Evolutionary conservation across 805 yeast species (phyloP), one percentile per base, ranked within the genome.

Genomic region (Kurtzmaniella cleridarum): DNA sequence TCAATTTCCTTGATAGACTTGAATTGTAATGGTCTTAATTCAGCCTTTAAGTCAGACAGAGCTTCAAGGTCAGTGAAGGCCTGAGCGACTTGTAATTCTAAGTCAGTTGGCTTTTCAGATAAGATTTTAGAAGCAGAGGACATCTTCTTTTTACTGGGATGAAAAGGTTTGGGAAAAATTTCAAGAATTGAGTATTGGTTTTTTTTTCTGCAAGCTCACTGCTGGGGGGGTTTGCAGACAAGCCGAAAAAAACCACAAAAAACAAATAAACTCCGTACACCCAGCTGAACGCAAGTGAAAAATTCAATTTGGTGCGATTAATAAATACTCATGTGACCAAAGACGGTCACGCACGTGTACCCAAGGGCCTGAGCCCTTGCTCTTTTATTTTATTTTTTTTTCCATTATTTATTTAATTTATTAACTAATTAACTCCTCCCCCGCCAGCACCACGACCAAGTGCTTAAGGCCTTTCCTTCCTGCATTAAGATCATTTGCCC

Each of bases 41-140:
- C 97, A 66, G 96, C 90, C 84, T 90, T 91, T 73, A 90, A 79
- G 71, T 91, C 98, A 63, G 95, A 79, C 69, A 95, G 87, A 72
- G 84, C 78, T 81, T 93, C 98, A 73, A 93, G 81, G 78, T 93
- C 98, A 62, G 82, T 71, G 71, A 93, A 86, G 66, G 98, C 96
- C 79, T 91, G 97, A 66, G 96, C 97, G 70, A 93, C 95, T 79
- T 91, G 95, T 75, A 93, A 86, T 81, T 93, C 98, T 75, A 93
- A 89, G 78, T 93, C 98, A 70, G 93, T 71, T 78, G 98, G 98
- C 66, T 86, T 86, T 69, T 84, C 81, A 68, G 89, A 81, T 75
- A 91, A 83, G 75, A 93, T 81, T 81, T 93, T 93, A 74, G 86
- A 80, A 71, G 90, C 87, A 67, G 96, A 95, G 76, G 98, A 91